These are phyloP conservation scores for Tritrichomonas foetus DNA, from an alignment of 208 protist species.

Conservation along the genomic window DNA sequence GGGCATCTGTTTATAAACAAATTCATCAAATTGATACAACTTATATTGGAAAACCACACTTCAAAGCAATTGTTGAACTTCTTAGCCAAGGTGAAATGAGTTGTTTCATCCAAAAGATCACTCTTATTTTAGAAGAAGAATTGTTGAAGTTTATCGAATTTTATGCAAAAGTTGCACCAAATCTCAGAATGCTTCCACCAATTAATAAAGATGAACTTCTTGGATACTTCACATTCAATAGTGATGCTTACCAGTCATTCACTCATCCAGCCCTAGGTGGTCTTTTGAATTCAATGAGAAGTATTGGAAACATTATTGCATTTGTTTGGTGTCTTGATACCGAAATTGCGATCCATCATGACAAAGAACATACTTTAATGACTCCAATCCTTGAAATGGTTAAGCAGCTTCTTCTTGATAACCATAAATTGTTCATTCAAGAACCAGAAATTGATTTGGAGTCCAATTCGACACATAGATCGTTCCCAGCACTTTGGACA, in stretches of 20 bases:
- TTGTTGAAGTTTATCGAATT: not conserved
- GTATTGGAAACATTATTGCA: not conserved
- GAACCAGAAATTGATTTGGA: not conserved
- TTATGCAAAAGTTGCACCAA: slow-evolving; percentile 10
- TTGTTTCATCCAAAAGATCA: not conserved
- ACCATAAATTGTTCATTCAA: not conserved
- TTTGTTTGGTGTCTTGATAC: not conserved
- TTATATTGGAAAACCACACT: not conserved
- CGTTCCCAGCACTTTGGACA: not conserved
- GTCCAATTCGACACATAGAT: not conserved
- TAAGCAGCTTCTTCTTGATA: not conserved
- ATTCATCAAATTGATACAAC: not conserved
- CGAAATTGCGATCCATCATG: not conserved
- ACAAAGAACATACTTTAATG: not conserved
- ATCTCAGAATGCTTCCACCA: not conserved
- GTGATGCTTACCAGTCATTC: not conserved
- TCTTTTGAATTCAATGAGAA: not conserved
- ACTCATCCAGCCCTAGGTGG: not conserved
- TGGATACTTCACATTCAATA: not conserved
- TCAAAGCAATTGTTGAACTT: not conserved
- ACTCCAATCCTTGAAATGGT: not conserved
- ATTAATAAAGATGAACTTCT: not conserved
- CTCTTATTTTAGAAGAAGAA: not conserved
- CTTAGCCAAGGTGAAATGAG: not conserved
- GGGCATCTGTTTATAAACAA: not conserved